Percentiles rank a stretch among this genome's conserved stretches.
These are phyloP conservation scores for Solanum appendiculatum DNA, from an alignment of 257 asterid species.

Conservation along the genomic window DNA sequence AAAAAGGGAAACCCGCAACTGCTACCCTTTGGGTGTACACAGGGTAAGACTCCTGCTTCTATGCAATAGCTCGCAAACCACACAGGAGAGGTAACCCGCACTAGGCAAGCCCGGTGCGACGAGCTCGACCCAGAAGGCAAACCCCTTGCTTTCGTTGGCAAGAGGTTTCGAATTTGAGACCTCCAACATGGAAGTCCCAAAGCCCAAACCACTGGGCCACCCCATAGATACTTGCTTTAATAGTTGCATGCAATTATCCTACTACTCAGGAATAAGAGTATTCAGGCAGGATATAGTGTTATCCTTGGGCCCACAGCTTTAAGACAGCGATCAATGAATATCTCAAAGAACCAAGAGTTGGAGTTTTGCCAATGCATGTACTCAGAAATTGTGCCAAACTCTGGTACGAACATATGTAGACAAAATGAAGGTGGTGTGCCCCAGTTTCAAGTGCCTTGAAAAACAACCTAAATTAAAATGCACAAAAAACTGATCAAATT, in stretches of 20 bases:
- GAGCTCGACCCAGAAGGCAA: no score
- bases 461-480: not conserved
- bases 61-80: no score
- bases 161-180: no score
- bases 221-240: not conserved
- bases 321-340: not conserved
- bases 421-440: not conserved
- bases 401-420: not conserved
- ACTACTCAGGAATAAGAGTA: not conserved
- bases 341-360: not conserved
- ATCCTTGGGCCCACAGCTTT: not conserved
- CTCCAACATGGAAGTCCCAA: no score
- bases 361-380: not conserved
- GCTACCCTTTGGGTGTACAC: no score
- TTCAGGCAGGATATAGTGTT: not conserved
- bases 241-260: not conserved
- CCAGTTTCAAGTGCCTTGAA: not conserved
- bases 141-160: no score
- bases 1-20: no score
- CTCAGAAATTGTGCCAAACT: not conserved
- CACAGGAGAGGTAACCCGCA: no score
- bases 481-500: not conserved
- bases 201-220: no score
- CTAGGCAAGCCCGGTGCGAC: no score
- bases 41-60: no score